Percentiles rank a stretch among this genome's conserved stretches.
Conservation (phyloP, 257 asterid species). For the Primulina eburnea region DNA sequence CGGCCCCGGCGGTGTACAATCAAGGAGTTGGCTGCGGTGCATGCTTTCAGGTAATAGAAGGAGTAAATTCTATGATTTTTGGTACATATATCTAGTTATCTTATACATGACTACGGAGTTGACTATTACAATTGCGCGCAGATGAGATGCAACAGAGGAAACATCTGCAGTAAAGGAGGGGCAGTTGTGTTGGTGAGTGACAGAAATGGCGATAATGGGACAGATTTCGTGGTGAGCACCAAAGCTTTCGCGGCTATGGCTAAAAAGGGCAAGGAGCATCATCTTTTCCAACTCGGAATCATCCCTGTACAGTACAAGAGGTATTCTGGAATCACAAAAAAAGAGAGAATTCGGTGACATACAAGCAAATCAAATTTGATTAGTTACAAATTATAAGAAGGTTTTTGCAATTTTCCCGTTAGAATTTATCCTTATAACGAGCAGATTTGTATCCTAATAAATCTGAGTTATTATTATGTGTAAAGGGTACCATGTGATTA, state of each 20-base stretch:
- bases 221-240: conserved; percentile 72
- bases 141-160: conserved; percentile 60
- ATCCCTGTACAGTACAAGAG: conserved; percentile 65
- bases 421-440: no score
- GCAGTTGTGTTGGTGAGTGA: conserved; percentile 51
- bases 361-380: no score
- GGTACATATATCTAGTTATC: no score
- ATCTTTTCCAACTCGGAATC: conserved; percentile 50
- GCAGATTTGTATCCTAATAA: no score
- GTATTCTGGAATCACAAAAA: conserved; percentile 28
- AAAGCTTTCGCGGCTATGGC: conserved; percentile 74
- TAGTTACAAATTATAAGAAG: no score
- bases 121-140: conserved; percentile 22
- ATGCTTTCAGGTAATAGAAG: conserved; percentile 56
- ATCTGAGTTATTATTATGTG: not conserved
- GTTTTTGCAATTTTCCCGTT: no score
- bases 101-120: not conserved
- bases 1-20: conserved; percentile 53
- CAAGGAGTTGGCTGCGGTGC: conserved; percentile 86
- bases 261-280: conserved; percentile 40
- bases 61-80: no score
- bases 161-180: conserved; percentile 52
- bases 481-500: conserved; percentile 64
- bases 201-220: conserved; percentile 36
- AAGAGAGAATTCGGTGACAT: no score